These are phyloP conservation scores for Ogataea methanolica DNA, from an alignment of 805 yeast genomes.

Conservation along the genomic window DNA sequence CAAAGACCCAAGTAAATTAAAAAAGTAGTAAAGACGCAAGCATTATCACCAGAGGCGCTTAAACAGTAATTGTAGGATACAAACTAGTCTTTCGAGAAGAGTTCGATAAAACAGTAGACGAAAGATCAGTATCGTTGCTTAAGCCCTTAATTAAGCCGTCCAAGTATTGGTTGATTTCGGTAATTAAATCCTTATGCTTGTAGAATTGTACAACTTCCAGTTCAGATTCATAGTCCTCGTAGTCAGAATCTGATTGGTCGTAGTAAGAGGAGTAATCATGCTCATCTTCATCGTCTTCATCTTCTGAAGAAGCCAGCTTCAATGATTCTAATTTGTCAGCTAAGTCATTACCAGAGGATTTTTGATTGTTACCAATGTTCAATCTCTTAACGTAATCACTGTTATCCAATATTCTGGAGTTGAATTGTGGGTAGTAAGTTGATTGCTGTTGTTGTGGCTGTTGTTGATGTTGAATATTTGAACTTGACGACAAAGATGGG, in stretches of 20 bases:
- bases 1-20: not conserved
- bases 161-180: slow-evolving; percentile 14
- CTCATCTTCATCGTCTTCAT: slow-evolving; percentile 12
- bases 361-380: slow-evolving; percentile 34
- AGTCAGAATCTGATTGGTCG: slow-evolving; percentile 20
- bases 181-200: slow-evolving; percentile 14
- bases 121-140: no score
- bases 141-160: slow-evolving; percentile 4
- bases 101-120: no score
- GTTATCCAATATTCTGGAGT: slow-evolving; percentile 20
- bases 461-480: not conserved
- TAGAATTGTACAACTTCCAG: slow-evolving; percentile 8
- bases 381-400: slow-evolving; percentile 25
- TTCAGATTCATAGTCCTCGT: slow-evolving; percentile 17
- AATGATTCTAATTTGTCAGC: slow-evolving; percentile 8
- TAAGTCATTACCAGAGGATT: slow-evolving; percentile 19
- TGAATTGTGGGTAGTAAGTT: slow-evolving; percentile 13
- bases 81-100: slow-evolving; percentile 2
- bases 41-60: not conserved
- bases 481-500: slow-evolving; percentile 13
- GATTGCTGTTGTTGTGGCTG: not conserved
- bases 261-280: slow-evolving; percentile 16
- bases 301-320: slow-evolving; percentile 9
- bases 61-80: slow-evolving; percentile 16
- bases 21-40: not conserved